phyloP scores from a whole-genome alignment of 225 moss, liverwort and hornwort species.

The Pleurozium schreberi region DNA sequence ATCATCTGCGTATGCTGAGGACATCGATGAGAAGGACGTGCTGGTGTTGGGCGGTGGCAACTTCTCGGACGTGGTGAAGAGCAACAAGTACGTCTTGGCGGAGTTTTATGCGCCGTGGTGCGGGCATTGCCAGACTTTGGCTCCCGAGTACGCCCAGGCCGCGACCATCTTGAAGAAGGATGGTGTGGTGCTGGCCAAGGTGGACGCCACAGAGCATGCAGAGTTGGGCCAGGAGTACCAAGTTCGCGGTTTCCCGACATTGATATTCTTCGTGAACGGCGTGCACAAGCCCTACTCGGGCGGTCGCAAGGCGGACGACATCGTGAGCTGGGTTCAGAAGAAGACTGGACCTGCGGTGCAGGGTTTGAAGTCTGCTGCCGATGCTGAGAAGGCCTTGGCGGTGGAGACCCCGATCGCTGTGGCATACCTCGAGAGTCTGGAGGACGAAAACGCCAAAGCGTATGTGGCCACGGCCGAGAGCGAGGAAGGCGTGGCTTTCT shows the following conservation, averaged over 20 bases:
- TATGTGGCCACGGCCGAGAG: slow-evolving; percentile 25
- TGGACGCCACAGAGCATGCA: slow-evolving; percentile 55
- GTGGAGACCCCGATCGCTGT: slow-evolving; percentile 34
- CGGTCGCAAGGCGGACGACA: slow-evolving; percentile 44
- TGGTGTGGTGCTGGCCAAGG: slow-evolving; percentile 26
- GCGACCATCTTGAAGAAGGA: slow-evolving; percentile 23
- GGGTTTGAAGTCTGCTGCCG: slow-evolving; percentile 18
- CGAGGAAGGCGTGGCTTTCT: slow-evolving; percentile 55
- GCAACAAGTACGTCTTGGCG: slow-evolving; percentile 23
- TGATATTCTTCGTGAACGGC: slow-evolving; percentile 65
- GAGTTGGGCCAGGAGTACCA: slow-evolving; percentile 33
- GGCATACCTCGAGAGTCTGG: slow-evolving; percentile 25
- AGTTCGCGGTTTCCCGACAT: slow-evolving; percentile 50
- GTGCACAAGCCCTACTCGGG: slow-evolving; percentile 43
- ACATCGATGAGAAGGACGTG: slow-evolving; percentile 35
- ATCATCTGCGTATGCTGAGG: neutral
- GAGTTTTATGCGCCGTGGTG: slow-evolving; percentile 55
- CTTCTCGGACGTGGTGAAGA: slow-evolving; percentile 26
- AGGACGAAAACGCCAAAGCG: slow-evolving; percentile 36
- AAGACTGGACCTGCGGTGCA: slow-evolving; percentile 47
- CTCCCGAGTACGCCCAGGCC: slow-evolving; percentile 37
- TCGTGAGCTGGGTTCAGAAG: slow-evolving; percentile 61
- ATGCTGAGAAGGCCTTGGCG: slow-evolving; percentile 30
- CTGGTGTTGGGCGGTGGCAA: slow-evolving; percentile 31
- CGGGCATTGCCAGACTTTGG: slow-evolving; percentile 38